Percentiles rank a stretch among this genome's conserved stretches.
phyloP scores from a whole-genome alignment of 495 filamentous ascomycete species.

The Pyrenopolyporus hunteri region DNA sequence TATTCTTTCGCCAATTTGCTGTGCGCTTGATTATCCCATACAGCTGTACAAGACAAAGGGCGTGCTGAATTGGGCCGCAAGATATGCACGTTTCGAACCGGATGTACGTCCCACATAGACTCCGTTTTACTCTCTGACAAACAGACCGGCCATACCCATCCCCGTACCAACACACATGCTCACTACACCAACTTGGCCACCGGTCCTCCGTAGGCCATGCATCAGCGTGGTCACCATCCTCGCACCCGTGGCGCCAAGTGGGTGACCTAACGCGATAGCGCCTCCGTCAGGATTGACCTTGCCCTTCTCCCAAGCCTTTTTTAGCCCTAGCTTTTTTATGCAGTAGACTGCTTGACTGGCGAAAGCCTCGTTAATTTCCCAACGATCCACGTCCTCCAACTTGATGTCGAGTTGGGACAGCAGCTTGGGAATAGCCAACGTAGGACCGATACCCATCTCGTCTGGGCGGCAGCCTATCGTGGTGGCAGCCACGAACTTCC shows the following conservation, averaged over 20 bases:
- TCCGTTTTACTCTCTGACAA: constrained; percentile 73
- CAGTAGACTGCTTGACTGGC: constrained; percentile 88
- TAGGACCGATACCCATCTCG: constrained; percentile 93
- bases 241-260: constrained; percentile 89
- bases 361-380: constrained; percentile 98
- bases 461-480: constrained; percentile 81
- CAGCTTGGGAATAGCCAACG: constrained; percentile 82
- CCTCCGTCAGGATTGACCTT: constrained; percentile 91
- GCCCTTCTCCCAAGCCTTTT: constrained; percentile 61
- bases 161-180: constrained; percentile 92
- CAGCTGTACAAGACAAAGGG: constrained; percentile 1
- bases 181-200: constrained; percentile 71
- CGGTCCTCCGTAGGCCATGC: constrained; percentile 63
- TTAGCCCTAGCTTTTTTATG: constrained; percentile 72
- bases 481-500: constrained; percentile 75
- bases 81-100: background rate
- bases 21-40: background rate
- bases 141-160: constrained; percentile 90
- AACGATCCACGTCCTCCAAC: constrained; percentile 76
- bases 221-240: constrained; percentile 79
- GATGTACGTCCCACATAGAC: background rate
- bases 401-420: constrained; percentile 67
- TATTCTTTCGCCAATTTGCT: background rate
- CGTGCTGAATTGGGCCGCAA: too few species aligned
- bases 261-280: constrained; percentile 91